These are phyloP conservation scores for Pulveroboletus sp. DNA, from an alignment of 768 basidiomycete genomes.

Conservation along the genomic window DNA sequence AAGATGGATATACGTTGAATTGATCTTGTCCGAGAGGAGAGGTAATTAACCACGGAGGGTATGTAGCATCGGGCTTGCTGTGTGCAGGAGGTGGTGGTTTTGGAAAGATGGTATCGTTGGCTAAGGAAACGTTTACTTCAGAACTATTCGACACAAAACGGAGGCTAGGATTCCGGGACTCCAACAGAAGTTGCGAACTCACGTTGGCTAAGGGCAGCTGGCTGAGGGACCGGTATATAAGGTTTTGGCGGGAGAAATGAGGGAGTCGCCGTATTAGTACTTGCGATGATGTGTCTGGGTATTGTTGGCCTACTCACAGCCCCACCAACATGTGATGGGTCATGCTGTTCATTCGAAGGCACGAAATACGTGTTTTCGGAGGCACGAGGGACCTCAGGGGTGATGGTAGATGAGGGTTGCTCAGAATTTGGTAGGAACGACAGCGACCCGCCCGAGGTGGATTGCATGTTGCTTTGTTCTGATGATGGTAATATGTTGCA, in stretches of 20 bases:
- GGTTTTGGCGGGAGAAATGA: neutral
- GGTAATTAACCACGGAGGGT: neutral
- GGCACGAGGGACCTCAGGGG: slow-evolving; percentile 47
- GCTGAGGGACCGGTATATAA: too few species aligned
- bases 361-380: slow-evolving; percentile 64
- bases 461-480: neutral
- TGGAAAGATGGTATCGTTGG: slow-evolving; percentile 21
- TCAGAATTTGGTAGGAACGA: neutral
- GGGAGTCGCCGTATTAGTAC: slow-evolving; percentile 13
- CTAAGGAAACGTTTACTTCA: slow-evolving; percentile 35
- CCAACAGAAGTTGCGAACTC: too few species aligned
- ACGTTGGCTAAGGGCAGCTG: too few species aligned
- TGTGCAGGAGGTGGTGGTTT: slow-evolving; percentile 41
- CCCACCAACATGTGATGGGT: slow-evolving; percentile 42
- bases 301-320: too few species aligned
- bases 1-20: neutral
- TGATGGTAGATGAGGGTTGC: neutral
- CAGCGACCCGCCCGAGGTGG: too few species aligned
- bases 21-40: neutral
- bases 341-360: slow-evolving; percentile 55
- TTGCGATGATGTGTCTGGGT: slow-evolving; percentile 37
- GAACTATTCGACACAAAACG: slow-evolving; percentile 9
- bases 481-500: neutral
- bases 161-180: too few species aligned
- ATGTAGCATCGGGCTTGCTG: slow-evolving; percentile 55